Base-by-base conservation (phyloP, 805 yeast genomes). In the Nakazawaea wyomingensis region DNA sequence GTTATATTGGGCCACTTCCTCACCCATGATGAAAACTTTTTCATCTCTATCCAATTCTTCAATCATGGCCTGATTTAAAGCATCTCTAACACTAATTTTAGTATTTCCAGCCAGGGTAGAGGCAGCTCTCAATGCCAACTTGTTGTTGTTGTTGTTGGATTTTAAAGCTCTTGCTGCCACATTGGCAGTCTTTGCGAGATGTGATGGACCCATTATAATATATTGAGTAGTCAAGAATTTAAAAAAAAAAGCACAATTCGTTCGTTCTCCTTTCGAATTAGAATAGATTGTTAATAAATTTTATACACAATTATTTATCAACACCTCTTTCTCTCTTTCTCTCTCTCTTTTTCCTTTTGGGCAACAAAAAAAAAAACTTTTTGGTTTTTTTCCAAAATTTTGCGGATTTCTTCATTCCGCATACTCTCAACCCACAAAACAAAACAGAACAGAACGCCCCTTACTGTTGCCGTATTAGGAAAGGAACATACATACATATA, bases 1-100 rank as follows among this genome's bases (percentile, higher is more conserved):
- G 64, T 93, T 90, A 72, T 93, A 93, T 68, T 91, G 98, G 35
- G 96, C 99, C 52, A 93, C 99, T 69, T 93, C 99, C 73, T 93
- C 99, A 68, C 99, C 99, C 78, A 93, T 85, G 55, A 93, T 67
- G 74, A 88, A 93, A 35, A 93, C 98, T 54, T 78, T 83, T 53
- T 88, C 93, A 64, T 93, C 97, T 54, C 91, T 78, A 72, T 91
- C 98, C 73, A 93, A 76, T 71, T 93, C 99, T 72, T 93, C 99
- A 46, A 96, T 96, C 67, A 93, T 74, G 24, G 96, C 99, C 51
- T 82, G 71, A 74, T 93, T 93, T 55, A 93, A 71, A 37, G 99
- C 99, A 57, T 93, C 99, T 75, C 99, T 85, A 46, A 93, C 97
- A 13, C 98, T 87, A 76, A 91, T 77, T 48, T 71, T 67, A 43